Conservation (phyloP, 139 green algal genomes). For the Spirogloea muscicola region DNA sequence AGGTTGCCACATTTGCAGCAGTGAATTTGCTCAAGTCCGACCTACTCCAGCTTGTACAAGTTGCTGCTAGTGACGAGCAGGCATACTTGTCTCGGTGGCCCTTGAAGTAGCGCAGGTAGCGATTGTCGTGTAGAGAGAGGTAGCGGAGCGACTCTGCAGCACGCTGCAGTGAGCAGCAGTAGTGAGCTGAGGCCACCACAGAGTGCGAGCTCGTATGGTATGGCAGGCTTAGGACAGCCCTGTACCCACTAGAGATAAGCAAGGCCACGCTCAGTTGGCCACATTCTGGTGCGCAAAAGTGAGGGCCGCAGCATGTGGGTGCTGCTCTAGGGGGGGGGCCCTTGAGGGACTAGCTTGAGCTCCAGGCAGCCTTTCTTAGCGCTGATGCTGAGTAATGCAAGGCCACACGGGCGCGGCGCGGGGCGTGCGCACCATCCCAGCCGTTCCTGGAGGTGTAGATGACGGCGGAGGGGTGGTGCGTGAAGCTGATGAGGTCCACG, state of each 20-base stretch:
- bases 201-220: too few relatives aligned
- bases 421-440: constrained; percentile 23
- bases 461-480: constrained; percentile 65
- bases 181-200: too few relatives aligned
- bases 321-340: too few relatives aligned
- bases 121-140: constrained; percentile 75
- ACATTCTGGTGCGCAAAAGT: background rate
- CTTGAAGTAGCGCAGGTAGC: constrained; percentile 80
- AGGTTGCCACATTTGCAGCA: too few relatives aligned
- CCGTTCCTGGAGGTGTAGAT: constrained; percentile 79
- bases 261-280: background rate
- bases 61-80: background rate
- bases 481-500: constrained; percentile 70
- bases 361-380: too few relatives aligned
- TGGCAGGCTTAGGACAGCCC: too few relatives aligned
- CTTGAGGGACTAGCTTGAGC: too few relatives aligned
- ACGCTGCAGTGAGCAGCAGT: background rate
- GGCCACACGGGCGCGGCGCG: too few relatives aligned
- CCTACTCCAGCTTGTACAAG: too few relatives aligned
- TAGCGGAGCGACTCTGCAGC: constrained; percentile 71
- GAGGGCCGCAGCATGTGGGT: background rate
- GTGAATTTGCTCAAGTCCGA: too few relatives aligned
- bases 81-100: constrained; percentile 67
- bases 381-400: too few relatives aligned
- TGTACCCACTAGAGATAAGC: too few relatives aligned